Conservation (phyloP, 768 basidiomycete species). For the Collybia nuda region DNA sequence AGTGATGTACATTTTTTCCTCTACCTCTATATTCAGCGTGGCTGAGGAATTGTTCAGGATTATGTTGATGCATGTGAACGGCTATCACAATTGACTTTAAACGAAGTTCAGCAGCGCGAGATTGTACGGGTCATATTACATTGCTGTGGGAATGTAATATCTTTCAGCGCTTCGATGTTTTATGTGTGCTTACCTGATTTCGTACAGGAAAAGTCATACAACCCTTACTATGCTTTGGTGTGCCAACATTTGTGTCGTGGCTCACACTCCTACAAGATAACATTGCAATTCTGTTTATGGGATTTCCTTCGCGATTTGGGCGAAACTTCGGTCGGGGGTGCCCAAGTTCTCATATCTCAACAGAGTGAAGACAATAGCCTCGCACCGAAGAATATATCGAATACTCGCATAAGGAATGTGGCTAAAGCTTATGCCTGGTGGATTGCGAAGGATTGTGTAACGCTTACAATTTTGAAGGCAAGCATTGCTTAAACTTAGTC, state of each 20-base stretch:
- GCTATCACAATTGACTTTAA: slow-evolving; percentile 78
- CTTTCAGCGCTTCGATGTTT: slow-evolving; percentile 2
- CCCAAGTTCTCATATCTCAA: slow-evolving; percentile 70
- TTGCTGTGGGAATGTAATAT: slow-evolving; percentile 83
- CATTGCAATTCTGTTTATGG: slow-evolving; percentile 94
- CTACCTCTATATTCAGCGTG: not conserved
- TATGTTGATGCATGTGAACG: slow-evolving; percentile 94
- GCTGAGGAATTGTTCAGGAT: slow-evolving; percentile 53
- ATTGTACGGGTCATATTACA: slow-evolving; percentile 91
- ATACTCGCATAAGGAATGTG: slow-evolving; percentile 63
- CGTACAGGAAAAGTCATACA: slow-evolving; percentile 82
- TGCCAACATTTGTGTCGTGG: slow-evolving; percentile 76
- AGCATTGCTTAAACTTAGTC: slow-evolving; percentile 2
- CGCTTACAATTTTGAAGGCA: slow-evolving; percentile 84
- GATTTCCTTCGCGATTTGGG: slow-evolving; percentile 93
- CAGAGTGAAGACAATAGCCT: slow-evolving; percentile 47
- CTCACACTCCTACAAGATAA: slow-evolving; percentile 87
- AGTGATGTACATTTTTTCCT: slow-evolving; percentile 66
- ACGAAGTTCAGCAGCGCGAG: slow-evolving; percentile 91
- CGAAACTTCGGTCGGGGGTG: slow-evolving; percentile 78
- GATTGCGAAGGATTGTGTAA: slow-evolving; percentile 80
- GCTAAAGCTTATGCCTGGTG: slow-evolving; percentile 92
- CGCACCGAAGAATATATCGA: slow-evolving; percentile 53
- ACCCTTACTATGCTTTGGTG: slow-evolving; percentile 93
- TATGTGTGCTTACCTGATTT: slow-evolving; percentile 2